Evolutionary conservation across 495 filamentous ascomycete genomes (phyloP).

Genomic region (Lepraria neglecta): DNA sequence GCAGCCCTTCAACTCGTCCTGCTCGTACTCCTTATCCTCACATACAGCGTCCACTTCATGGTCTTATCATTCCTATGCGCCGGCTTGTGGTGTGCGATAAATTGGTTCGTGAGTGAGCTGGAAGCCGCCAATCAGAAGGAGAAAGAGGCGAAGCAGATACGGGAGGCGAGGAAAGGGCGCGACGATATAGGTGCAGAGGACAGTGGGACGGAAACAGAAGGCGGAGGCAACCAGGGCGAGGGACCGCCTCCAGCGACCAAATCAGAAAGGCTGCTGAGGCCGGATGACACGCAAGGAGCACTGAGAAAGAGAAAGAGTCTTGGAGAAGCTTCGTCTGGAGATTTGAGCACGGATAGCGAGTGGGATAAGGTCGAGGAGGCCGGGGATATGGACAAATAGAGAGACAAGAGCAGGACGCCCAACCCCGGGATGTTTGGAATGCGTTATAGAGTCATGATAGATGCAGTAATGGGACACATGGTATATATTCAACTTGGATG

Average conservation of each 20-base stretch:
- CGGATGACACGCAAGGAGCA: constrained; percentile 30
- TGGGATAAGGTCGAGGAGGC: constrained; percentile 39
- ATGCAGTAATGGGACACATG: background rate
- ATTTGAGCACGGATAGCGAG: constrained; percentile 50
- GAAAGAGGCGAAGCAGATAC: constrained; percentile 52
- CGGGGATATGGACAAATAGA: constrained; percentile 18
- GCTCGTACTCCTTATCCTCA: constrained; percentile 66
- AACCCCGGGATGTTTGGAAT: background rate
- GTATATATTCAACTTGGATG: constrained; percentile 1
- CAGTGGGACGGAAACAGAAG: constrained; percentile 49
- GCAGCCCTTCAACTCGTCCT: constrained; percentile 76
- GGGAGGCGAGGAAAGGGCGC: constrained; percentile 34
- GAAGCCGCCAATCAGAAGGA: constrained; percentile 55
- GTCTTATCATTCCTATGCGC: constrained; percentile 69
- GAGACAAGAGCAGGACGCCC: background rate
- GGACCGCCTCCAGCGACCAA: constrained; percentile 15
- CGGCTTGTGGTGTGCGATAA: constrained; percentile 86
- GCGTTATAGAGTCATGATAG: constrained; percentile 2
- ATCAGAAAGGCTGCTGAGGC: constrained; percentile 17
- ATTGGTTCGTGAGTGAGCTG: constrained; percentile 91
- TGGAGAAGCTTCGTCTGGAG: constrained; percentile 43
- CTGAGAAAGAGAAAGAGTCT: constrained; percentile 40
- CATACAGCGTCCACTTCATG: constrained; percentile 82
- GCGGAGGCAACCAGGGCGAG: constrained; percentile 26
- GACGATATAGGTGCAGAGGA: constrained; percentile 34